Evolutionary conservation across 2,329 filamentous ascomycete species (phyloP).

Genomic region (Ascomycota sp.): DNA sequence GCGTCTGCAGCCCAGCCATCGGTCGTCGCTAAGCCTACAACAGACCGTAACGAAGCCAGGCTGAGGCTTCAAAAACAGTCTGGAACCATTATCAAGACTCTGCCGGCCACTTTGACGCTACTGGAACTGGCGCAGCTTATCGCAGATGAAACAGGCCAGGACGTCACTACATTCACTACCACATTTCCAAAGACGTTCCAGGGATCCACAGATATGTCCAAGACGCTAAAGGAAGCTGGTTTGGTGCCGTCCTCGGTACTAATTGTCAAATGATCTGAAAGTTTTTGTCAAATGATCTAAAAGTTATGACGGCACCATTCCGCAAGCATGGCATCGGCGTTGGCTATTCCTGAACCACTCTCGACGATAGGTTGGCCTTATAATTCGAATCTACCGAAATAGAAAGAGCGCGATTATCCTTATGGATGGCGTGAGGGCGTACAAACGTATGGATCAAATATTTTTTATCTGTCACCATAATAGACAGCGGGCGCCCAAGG

Average conservation of each 20-base stretch:
- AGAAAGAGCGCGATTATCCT: no score
- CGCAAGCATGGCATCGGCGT: background rate
- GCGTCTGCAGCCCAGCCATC: constrained; percentile 17
- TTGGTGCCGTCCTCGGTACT: constrained; percentile 80
- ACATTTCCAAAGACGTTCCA: constrained; percentile 76
- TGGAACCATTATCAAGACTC: constrained; percentile 69
- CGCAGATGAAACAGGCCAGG: constrained; percentile 45
- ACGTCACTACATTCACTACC: constrained; percentile 59
- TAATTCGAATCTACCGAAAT: no score
- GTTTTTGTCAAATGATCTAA: no score
- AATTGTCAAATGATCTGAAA: constrained; percentile 38
- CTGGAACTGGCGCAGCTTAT: constrained; percentile 77
- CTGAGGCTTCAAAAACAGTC: constrained; percentile 55
- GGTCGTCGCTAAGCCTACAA: constrained; percentile 35
- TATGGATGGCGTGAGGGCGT: no score
- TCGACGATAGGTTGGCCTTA: no score
- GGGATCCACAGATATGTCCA: constrained; percentile 54
- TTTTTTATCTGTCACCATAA: no score
- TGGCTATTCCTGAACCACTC: no score
- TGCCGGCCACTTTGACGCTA: constrained; percentile 74
- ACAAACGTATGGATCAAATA: no score
- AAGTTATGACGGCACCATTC: no score
- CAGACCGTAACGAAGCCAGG: constrained; percentile 60
- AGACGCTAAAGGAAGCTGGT: constrained; percentile 83
- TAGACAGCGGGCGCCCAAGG: no score